Conservation (phyloP, 2,329 filamentous ascomycete species). For the Parastagonospora nodorum region DNA sequence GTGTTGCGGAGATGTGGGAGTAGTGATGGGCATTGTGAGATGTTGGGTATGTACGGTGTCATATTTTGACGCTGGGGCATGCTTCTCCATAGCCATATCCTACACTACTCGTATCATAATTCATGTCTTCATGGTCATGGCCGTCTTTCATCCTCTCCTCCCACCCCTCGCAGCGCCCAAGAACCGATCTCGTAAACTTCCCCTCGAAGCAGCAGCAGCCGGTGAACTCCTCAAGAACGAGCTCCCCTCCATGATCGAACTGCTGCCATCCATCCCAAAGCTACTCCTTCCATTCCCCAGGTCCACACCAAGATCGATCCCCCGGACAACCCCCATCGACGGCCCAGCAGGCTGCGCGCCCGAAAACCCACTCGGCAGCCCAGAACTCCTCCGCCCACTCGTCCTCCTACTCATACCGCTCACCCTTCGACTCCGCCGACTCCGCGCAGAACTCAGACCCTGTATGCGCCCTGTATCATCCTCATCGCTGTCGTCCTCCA, state of each 20-base stretch:
- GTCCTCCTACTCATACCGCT: conserved; percentile 14
- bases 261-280: conserved; percentile 42
- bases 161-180: conserved; percentile 26
- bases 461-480: conserved; percentile 25
- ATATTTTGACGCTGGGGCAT: neutral
- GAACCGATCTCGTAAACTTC: conserved; percentile 34
- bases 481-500: conserved; percentile 47
- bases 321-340: neutral
- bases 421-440: conserved; percentile 19
- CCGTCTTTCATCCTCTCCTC: conserved; percentile 12
- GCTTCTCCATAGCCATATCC: neutral
- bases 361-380: conserved; percentile 13
- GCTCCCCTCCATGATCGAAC: conserved; percentile 44
- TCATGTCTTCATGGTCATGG: conserved; percentile 2
- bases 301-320: conserved; percentile 24
- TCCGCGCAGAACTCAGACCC: conserved; percentile 25
- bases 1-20: conserved; percentile 4
- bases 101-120: conserved; percentile 2
- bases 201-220: conserved; percentile 31
- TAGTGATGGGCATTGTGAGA: neutral
- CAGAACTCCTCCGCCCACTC: conserved; percentile 23
- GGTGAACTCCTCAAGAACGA: conserved; percentile 44
- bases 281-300: conserved; percentile 33
- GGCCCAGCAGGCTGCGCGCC: conserved; percentile 6
- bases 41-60: neutral